Percentiles rank a stretch among this genome's conserved stretches.
Evolutionary conservation across 192 early-diverging fungal species (phyloP).

Genomic region (Gonapodya prolifera): DNA sequence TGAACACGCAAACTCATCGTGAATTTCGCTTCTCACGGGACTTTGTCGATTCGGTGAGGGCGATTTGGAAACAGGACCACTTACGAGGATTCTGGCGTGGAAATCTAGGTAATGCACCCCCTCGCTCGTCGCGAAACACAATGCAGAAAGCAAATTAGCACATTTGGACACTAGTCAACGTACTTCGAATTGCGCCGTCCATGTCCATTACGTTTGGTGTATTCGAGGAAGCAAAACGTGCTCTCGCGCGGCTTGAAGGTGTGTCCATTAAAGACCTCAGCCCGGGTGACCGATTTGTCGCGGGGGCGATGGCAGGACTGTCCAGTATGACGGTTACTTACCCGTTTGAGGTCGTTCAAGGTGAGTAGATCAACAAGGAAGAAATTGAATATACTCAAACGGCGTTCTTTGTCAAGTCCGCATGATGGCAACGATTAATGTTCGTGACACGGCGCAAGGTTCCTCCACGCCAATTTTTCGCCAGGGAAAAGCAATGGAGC

Average conservation of each 20-base stretch:
- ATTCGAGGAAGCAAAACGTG: constrained; percentile 47
- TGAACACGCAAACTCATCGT: too few species aligned
- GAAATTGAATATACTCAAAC: too few species aligned
- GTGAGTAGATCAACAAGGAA: too few species aligned
- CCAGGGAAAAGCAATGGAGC: too few species aligned
- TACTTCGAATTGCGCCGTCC: constrained; percentile 66
- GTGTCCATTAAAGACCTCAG: constrained; percentile 15
- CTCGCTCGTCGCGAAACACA: constrained; percentile 56
- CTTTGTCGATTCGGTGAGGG: background rate
- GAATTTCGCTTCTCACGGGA: too few species aligned
- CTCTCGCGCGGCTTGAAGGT: constrained; percentile 24
- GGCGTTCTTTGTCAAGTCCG: too few species aligned
- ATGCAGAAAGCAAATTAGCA: too few species aligned
- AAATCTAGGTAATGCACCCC: background rate
- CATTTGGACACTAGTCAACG: too few species aligned
- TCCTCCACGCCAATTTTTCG: too few species aligned
- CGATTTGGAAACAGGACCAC: background rate
- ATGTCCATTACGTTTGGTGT: constrained; percentile 62
- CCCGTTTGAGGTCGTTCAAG: too few species aligned
- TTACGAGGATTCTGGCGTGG: background rate
- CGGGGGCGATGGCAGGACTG: constrained; percentile 61
- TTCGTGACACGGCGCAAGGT: too few species aligned
- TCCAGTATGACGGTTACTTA: constrained; percentile 61
- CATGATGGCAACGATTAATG: too few species aligned
- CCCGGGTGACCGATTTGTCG: constrained; percentile 38